These are phyloP conservation scores for Daldinia loculata DNA, from an alignment of 495 filamentous ascomycete genomes.

Conservation along the genomic window DNA sequence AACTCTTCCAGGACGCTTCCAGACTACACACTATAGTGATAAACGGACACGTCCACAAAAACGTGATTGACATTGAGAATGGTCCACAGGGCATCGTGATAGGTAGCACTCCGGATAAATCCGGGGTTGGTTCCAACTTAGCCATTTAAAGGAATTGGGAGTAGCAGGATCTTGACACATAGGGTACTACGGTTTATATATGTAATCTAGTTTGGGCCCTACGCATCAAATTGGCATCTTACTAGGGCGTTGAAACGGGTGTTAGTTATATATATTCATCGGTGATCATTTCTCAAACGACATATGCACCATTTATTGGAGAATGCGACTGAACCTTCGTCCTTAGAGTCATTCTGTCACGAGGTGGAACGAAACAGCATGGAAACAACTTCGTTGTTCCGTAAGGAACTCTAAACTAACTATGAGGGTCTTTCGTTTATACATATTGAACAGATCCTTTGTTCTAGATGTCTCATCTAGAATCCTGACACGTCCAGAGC, in stretches of 20 bases:
- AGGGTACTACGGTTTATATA: neutral
- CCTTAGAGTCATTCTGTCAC: too few species aligned
- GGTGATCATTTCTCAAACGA: too few species aligned
- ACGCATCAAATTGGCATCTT: neutral
- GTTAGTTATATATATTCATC: too few species aligned
- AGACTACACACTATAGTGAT: slow-evolving; percentile 14
- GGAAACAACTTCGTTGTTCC: too few species aligned
- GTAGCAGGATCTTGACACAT: neutral
- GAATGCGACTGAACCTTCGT: too few species aligned
- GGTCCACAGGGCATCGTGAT: neutral
- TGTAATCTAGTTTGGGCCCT: neutral
- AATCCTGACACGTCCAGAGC: too few species aligned
- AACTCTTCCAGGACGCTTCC: slow-evolving; percentile 13
- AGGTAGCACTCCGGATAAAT: neutral
- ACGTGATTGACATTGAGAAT: slow-evolving; percentile 1
- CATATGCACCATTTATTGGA: too few species aligned
- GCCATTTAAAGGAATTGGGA: neutral
- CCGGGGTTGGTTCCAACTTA: neutral
- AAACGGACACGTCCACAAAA: slow-evolving; percentile 22
- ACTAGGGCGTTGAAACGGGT: neutral
- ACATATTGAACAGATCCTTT: too few species aligned
- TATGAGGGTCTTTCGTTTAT: too few species aligned
- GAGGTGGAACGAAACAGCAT: too few species aligned
- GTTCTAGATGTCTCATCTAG: too few species aligned
- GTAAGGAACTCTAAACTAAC: too few species aligned